Conservation (phyloP, 257 asterid genomes). For the Solanum bukasovii region DNA sequence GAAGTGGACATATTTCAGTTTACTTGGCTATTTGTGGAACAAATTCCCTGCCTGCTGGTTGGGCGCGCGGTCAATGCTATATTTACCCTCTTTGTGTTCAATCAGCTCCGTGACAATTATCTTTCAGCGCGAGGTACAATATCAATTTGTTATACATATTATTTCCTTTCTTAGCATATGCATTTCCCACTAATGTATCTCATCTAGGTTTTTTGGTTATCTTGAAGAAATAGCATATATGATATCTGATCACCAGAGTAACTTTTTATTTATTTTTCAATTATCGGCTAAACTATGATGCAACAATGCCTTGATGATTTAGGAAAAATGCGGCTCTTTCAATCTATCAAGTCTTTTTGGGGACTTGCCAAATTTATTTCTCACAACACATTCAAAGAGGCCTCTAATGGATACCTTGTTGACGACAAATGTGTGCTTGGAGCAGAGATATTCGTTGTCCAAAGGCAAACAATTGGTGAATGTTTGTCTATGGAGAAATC, state of each 20-base stretch:
- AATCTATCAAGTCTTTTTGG: not conserved
- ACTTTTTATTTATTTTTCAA: no score
- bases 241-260: no score
- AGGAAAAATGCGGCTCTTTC: conserved; percentile 3
- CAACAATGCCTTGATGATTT: not conserved
- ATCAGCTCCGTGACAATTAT: not conserved
- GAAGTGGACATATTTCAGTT: not conserved
- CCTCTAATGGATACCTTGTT: conserved; percentile 1
- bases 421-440: conserved; percentile 6
- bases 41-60: not conserved
- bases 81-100: conserved; percentile 3
- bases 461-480: not conserved
- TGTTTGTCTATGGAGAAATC: not conserved
- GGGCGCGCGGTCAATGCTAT: not conserved
- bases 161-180: not conserved
- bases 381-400: not conserved
- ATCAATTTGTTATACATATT: not conserved
- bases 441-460: not conserved
- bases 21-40: not conserved
- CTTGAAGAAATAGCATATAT: not conserved
- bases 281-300: no score
- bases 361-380: conserved; percentile 12
- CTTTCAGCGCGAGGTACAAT: not conserved
- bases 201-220: not conserved
- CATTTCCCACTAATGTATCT: not conserved